These are phyloP conservation scores for Aureobasidium subglaciale DNA, from an alignment of 2,329 filamentous ascomycete species.

Conservation along the genomic window DNA sequence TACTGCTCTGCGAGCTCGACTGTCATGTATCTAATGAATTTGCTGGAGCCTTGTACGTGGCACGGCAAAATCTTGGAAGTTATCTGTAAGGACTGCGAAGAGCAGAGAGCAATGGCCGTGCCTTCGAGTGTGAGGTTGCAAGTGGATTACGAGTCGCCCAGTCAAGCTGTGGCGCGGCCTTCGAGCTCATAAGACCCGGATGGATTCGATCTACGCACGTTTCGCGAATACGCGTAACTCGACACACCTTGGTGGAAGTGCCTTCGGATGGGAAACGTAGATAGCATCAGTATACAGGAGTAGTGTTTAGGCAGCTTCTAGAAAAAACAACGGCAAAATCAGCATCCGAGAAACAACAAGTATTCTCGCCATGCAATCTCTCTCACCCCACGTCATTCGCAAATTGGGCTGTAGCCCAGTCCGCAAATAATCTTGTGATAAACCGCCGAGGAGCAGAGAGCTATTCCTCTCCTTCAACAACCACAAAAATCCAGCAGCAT, in stretches of 20 bases:
- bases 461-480: neutral
- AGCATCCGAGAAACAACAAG: neutral
- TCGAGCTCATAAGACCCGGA: neutral
- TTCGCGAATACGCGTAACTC: neutral
- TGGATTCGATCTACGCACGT: neutral
- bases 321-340: neutral
- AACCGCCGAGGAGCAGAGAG: slow-evolving; percentile 6
- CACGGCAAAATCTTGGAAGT: too few relatives aligned
- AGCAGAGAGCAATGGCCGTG: neutral
- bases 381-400: neutral
- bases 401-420: slow-evolving; percentile 5
- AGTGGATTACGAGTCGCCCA: too few relatives aligned
- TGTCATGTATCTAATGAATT: too few relatives aligned
- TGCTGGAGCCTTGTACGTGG: too few relatives aligned
- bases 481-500: neutral
- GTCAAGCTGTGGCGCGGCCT: too few relatives aligned
- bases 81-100: too few relatives aligned
- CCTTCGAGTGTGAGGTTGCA: too few relatives aligned
- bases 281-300: neutral
- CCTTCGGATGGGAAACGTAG: neutral
- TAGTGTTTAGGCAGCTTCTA: neutral
- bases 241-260: neutral
- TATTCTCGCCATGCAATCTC: slow-evolving; percentile 3
- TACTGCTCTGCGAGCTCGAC: too few relatives aligned
- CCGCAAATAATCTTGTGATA: slow-evolving; percentile 6